Evolutionary conservation across 192 early-diverging fungal species (phyloP).

Genomic region (Dissophora globulifera): DNA sequence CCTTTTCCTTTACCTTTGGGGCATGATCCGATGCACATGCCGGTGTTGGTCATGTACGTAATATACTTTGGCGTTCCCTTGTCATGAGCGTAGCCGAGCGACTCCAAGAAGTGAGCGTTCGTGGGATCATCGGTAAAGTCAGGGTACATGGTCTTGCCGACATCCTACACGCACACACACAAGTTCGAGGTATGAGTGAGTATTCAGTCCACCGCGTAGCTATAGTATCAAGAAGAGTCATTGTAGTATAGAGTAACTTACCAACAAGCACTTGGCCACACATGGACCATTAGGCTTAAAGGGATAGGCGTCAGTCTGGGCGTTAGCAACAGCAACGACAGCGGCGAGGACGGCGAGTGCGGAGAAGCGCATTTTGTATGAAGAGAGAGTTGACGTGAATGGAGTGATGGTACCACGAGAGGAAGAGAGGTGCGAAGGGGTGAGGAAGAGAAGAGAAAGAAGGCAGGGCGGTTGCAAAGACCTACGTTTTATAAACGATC

Average conservation of each 20-base stretch:
- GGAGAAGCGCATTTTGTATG: slow-evolving; percentile 47
- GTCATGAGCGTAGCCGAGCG: slow-evolving; percentile 24
- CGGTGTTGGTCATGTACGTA: slow-evolving; percentile 21
- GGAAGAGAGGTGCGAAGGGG: background rate
- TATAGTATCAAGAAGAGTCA: background rate
- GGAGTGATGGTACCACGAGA: background rate
- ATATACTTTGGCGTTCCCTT: slow-evolving; percentile 21
- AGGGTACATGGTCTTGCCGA: slow-evolving; percentile 18
- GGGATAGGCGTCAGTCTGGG: slow-evolving; percentile 20
- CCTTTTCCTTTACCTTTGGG: background rate
- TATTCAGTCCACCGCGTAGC: background rate
- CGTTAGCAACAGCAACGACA: slow-evolving; percentile 26
- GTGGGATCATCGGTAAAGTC: slow-evolving; percentile 23
- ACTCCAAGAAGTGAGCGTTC: slow-evolving; percentile 17
- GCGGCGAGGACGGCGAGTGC: slow-evolving; percentile 23
- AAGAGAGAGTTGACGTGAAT: background rate
- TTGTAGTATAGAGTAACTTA: slow-evolving; percentile 9
- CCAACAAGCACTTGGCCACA: slow-evolving; percentile 18
- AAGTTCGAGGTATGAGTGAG: background rate
- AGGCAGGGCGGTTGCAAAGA: too few species aligned
- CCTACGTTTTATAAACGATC: background rate
- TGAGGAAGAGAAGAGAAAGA: background rate
- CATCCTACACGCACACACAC: slow-evolving; percentile 11
- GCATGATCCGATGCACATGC: slow-evolving; percentile 14
- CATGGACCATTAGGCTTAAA: slow-evolving; percentile 27